These are phyloP conservation scores for Cordyceps militaris DNA, from an alignment of 2,329 filamentous ascomycete species.

Conservation along the genomic window DNA sequence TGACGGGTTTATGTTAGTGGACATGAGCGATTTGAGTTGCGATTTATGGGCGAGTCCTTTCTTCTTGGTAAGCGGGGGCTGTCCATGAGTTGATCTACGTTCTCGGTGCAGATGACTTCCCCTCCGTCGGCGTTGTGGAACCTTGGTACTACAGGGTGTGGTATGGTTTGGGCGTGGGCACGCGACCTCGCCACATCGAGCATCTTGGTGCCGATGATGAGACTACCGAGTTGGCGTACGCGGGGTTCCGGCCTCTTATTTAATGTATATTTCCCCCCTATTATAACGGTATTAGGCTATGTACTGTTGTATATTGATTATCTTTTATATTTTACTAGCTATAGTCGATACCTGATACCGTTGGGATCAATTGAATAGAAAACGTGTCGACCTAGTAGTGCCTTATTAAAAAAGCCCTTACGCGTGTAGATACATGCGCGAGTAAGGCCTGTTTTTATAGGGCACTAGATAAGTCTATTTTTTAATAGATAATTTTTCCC, in stretches of 20 bases:
- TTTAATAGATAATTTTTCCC: no score
- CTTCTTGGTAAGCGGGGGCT: not conserved
- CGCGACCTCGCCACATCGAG: constrained; percentile 8
- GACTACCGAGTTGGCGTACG: not conserved
- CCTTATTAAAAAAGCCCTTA: no score
- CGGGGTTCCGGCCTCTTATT: not conserved
- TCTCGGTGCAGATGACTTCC: not conserved
- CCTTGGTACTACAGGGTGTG: not conserved
- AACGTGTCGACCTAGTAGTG: no score
- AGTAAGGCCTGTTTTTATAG: no score
- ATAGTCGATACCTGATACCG: no score
- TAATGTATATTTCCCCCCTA: not conserved
- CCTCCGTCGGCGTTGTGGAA: constrained; percentile 24
- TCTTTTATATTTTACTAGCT: no score
- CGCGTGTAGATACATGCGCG: no score
- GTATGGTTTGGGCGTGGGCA: constrained; percentile 3
- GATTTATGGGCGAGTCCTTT: not conserved
- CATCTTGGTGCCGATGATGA: not conserved
- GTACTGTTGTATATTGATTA: no score
- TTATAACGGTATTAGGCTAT: no score
- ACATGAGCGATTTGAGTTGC: not conserved
- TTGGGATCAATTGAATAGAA: no score
- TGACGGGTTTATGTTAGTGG: not conserved
- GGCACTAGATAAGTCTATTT: no score
- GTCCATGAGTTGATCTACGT: not conserved